Percentiles rank a stretch among this genome's conserved stretches.
Evolutionary conservation across 2,329 filamentous ascomycete species (phyloP).

Genomic region (Calonectria fujianensis): DNA sequence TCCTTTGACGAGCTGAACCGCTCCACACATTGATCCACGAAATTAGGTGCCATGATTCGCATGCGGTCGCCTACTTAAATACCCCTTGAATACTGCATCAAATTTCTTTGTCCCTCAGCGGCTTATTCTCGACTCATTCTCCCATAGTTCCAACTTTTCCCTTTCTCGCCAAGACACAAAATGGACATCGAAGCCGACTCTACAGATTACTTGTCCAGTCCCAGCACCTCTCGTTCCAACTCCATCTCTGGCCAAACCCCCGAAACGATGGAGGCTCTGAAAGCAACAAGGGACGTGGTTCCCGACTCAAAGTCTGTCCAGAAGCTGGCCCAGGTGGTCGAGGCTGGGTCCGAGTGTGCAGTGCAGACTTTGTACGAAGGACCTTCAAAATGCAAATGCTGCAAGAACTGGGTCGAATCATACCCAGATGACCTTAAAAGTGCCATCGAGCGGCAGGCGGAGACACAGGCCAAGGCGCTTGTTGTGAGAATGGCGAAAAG

Average conservation of each 20-base stretch:
- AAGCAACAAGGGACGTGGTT: neutral
- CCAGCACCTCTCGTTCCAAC: neutral
- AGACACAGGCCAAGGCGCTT: constrained; percentile 40
- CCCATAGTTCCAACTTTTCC: neutral
- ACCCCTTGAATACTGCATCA: rapidly evolving
- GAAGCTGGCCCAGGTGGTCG: constrained; percentile 1
- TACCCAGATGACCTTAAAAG: constrained; percentile 24
- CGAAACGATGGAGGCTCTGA: neutral
- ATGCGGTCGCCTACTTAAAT: neutral
- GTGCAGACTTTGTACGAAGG: constrained; percentile 7
- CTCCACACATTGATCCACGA: neutral
- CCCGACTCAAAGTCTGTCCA: neutral
- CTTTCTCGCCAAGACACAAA: neutral
- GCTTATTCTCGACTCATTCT: neutral
- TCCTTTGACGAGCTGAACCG: neutral
- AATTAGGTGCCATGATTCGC: neutral
- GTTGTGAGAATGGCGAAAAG: constrained; percentile 42
- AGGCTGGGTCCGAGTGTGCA: neutral
- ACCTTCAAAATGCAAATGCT: constrained; percentile 4
- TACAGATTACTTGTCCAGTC: constrained; percentile 1
- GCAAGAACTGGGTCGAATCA: constrained; percentile 2
- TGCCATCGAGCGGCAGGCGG: constrained; percentile 29
- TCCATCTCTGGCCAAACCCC: neutral
- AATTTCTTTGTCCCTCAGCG: neutral
- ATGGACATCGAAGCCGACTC: neutral